Conservation (phyloP, 768 basidiomycete species). For the Leccinum pellstonianum region DNA sequence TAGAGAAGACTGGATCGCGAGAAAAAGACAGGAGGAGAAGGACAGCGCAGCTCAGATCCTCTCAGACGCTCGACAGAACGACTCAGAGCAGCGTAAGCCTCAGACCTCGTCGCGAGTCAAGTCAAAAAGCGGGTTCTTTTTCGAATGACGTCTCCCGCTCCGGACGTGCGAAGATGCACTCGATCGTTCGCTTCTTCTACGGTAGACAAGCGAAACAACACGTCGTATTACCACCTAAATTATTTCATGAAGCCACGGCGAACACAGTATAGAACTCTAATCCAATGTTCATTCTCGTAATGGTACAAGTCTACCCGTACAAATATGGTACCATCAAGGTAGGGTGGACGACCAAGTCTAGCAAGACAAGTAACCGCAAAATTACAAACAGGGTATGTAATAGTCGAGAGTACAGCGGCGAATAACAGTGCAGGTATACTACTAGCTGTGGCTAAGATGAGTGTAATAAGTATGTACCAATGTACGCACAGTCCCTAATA, state of each 20-base stretch:
- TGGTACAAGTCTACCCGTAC: slow-evolving; percentile 5
- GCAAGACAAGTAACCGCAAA: slow-evolving; percentile 3
- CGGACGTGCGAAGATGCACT: slow-evolving; percentile 15
- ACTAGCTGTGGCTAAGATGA: slow-evolving; percentile 3
- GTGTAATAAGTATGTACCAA: slow-evolving; percentile 5
- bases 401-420: slow-evolving; percentile 14
- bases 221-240: slow-evolving; percentile 10
- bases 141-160: slow-evolving; percentile 32
- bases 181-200: background rate
- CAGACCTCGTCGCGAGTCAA: slow-evolving; percentile 25
- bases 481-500: slow-evolving; percentile 17
- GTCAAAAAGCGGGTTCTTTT: slow-evolving; percentile 40
- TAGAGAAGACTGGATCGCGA: slow-evolving; percentile 39
- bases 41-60: slow-evolving; percentile 37
- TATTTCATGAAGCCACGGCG: background rate
- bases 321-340: slow-evolving; percentile 8
- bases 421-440: slow-evolving; percentile 9
- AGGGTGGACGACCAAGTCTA: background rate
- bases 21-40: slow-evolving; percentile 44
- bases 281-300: slow-evolving; percentile 11
- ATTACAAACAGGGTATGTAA: slow-evolving; percentile 14
- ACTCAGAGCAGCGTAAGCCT: slow-evolving; percentile 9
- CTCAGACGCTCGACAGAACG: slow-evolving; percentile 18
- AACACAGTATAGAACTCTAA: slow-evolving; percentile 8
- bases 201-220: slow-evolving; percentile 3